Percentiles rank a stretch among this genome's conserved stretches.
Conservation (phyloP, 2,329 filamentous ascomycete genomes). For the Neopestalotiopsis sp. region DNA sequence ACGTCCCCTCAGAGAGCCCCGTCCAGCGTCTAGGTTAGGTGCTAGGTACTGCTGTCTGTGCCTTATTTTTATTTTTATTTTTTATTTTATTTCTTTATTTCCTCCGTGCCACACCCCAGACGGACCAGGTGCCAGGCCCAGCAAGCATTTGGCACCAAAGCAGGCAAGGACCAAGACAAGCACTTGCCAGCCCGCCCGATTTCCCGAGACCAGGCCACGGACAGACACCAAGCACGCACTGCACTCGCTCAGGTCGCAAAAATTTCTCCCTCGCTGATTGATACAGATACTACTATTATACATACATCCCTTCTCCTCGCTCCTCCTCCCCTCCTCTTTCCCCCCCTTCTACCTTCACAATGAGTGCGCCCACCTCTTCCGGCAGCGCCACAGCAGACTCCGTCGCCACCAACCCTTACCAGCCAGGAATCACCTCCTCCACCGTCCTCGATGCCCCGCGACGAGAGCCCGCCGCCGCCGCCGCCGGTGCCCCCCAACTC, state of each 20-base stretch:
- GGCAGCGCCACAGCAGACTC: slow-evolving; percentile 38
- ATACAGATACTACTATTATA: slow-evolving; percentile 15
- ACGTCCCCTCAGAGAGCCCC: background rate
- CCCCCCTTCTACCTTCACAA: slow-evolving; percentile 38
- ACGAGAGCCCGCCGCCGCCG: slow-evolving; percentile 66
- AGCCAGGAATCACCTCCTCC: slow-evolving; percentile 35
- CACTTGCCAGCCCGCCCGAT: background rate
- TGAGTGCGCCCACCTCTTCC: slow-evolving; percentile 39
- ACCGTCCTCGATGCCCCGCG: slow-evolving; percentile 61
- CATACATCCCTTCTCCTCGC: slow-evolving; percentile 14
- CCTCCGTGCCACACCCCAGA: slow-evolving; percentile 14
- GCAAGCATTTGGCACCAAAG: background rate
- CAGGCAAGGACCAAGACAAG: too few relatives aligned
- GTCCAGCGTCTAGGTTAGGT: background rate
- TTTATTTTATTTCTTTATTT: background rate
- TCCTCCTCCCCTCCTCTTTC: slow-evolving; percentile 34
- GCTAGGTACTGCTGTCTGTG: background rate
- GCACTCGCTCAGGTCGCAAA: slow-evolving; percentile 7
- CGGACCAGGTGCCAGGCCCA: background rate
- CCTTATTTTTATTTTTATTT: too few relatives aligned
- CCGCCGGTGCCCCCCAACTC: slow-evolving; percentile 68
- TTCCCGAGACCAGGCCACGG: background rate
- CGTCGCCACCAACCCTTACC: slow-evolving; percentile 39
- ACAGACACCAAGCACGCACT: background rate
- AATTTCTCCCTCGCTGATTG: slow-evolving; percentile 13